These are phyloP conservation scores for Neofusicoccum ribis DNA, from an alignment of 2,329 filamentous ascomycete genomes.

Conservation along the genomic window DNA sequence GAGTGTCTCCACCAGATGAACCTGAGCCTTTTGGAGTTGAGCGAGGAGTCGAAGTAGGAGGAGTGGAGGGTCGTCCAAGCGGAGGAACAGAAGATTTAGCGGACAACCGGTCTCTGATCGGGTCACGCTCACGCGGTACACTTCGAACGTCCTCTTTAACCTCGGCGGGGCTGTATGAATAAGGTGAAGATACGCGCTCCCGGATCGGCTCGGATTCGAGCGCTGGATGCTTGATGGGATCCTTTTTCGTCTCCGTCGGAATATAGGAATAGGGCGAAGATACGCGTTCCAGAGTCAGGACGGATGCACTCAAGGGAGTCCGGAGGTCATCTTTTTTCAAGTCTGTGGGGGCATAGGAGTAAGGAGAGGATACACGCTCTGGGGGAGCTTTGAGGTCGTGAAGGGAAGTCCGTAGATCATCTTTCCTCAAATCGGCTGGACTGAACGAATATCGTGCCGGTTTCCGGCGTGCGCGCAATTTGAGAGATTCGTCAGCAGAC, in stretches of 20 bases:
- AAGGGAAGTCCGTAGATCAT: constrained; percentile 35
- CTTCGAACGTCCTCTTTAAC: not conserved
- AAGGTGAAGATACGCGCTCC: constrained; percentile 7
- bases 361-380: constrained; percentile 4
- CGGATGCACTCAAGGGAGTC: constrained; percentile 27
- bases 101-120: not conserved
- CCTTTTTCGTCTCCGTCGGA: not conserved
- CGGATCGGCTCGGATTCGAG: not conserved
- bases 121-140: constrained; percentile 9
- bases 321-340: constrained; percentile 36
- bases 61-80: not conserved
- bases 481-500: constrained; percentile 30
- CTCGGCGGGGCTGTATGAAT: constrained; percentile 9
- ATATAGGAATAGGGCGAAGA: constrained; percentile 9
- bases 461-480: constrained; percentile 33
- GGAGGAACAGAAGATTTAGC: not conserved
- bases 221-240: not conserved
- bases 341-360: constrained; percentile 28
- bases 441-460: constrained; percentile 43
- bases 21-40: not conserved
- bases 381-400: constrained; percentile 20
- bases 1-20: not conserved
- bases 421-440: constrained; percentile 33
- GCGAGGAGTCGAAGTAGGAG: not conserved
- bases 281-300: not conserved